These are phyloP conservation scores for Hypoxylon sp. DNA, from an alignment of 2,329 filamentous ascomycete genomes.

Conservation along the genomic window DNA sequence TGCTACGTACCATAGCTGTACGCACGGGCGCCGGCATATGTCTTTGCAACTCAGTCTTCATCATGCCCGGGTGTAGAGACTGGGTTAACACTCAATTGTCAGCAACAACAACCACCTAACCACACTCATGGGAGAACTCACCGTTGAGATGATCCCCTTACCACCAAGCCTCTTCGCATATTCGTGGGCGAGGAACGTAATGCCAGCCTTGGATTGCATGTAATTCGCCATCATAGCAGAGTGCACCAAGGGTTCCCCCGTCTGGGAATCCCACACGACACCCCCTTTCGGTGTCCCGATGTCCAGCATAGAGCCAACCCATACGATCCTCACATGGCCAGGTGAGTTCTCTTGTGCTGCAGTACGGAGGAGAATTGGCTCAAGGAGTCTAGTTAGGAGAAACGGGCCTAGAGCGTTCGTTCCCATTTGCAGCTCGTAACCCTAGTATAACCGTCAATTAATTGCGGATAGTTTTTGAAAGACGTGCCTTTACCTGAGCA, in stretches of 20 bases:
- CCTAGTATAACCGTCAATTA: conserved; percentile 33
- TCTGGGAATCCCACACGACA: conserved; percentile 15
- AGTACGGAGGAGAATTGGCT: conserved; percentile 21
- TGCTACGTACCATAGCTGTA: conserved; percentile 19
- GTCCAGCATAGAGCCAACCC: conserved; percentile 30
- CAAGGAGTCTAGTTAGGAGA: conserved; percentile 37
- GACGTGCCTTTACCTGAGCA: conserved; percentile 7
- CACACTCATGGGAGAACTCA: neutral
- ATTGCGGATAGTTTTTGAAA: too few species aligned
- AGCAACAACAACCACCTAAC: neutral
- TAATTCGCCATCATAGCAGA: conserved; percentile 27
- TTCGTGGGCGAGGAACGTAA: conserved; percentile 23
- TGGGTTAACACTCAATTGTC: neutral
- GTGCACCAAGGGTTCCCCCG: conserved; percentile 2
- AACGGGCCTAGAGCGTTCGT: conserved; percentile 48
- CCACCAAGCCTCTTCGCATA: conserved; percentile 18
- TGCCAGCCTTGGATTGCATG: conserved; percentile 26
- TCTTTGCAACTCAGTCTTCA: conserved; percentile 36
- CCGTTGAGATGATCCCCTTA: conserved; percentile 20
- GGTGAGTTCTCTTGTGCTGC: neutral
- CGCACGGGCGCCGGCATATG: conserved; percentile 22
- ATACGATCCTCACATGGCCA: conserved; percentile 20
- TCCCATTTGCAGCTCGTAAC: conserved; percentile 49
- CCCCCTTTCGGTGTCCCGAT: conserved; percentile 20
- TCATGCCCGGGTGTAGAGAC: conserved; percentile 31